Percentiles rank a stretch among this genome's conserved stretches.
Conservation (phyloP, 208 protist genomes). For the Phytomonas sp. region DNA sequence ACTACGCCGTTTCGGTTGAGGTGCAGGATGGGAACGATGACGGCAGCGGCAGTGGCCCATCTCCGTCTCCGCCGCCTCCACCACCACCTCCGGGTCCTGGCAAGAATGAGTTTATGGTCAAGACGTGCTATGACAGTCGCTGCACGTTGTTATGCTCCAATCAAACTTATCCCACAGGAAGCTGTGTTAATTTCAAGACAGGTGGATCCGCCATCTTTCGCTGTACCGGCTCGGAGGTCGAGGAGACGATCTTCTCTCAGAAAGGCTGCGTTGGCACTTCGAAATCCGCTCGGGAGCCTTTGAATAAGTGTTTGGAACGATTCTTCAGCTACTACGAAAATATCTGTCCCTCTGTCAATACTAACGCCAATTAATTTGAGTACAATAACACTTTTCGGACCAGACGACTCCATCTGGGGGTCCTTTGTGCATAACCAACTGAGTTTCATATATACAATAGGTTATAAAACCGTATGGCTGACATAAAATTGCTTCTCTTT, state of each 20-base stretch:
- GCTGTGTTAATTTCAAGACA: conserved; percentile 23
- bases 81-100: conserved; percentile 9
- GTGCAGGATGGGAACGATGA: conserved; percentile 18
- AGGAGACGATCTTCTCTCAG: conserved; percentile 21
- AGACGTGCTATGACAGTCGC: conserved; percentile 23
- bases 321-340: conserved; percentile 46
- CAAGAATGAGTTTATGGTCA: conserved; percentile 22
- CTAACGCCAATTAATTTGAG: background rate
- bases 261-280: conserved; percentile 27
- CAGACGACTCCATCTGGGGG: background rate
- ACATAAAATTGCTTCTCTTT: conserved; percentile 1
- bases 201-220: conserved; percentile 34
- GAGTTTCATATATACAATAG: background rate
- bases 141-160: conserved; percentile 34
- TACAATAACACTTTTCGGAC: background rate
- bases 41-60: conserved; percentile 13
- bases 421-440: background rate
- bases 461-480: background rate
- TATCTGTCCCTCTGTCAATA: conserved; percentile 18
- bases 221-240: conserved; percentile 23
- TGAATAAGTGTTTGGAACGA: conserved; percentile 37
- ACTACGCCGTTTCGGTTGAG: conserved; percentile 45
- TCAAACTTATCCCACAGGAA: conserved; percentile 23
- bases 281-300: conserved; percentile 21
- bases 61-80: conserved; percentile 12